Evolutionary conservation across 2,329 filamentous ascomycete species (phyloP).

Genomic region (Teratosphaeriaceae sp.): DNA sequence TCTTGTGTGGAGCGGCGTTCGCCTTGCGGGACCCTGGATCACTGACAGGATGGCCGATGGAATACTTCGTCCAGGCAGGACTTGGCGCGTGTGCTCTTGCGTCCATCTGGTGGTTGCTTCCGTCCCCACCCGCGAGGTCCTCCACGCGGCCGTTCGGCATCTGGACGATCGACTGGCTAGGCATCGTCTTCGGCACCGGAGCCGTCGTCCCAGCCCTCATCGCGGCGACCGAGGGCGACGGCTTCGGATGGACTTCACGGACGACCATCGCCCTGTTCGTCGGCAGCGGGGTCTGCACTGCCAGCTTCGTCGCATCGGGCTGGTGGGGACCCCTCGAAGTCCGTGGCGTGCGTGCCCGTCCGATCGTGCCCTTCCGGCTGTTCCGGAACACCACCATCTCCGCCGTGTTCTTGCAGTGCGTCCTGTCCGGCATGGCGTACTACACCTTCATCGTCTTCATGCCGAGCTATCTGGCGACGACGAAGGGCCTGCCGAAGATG

Average conservation of each 20-base stretch:
- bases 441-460: slow-evolving; percentile 19
- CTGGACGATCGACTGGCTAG: slow-evolving; percentile 16
- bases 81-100: slow-evolving; percentile 7
- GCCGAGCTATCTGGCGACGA: slow-evolving; percentile 14
- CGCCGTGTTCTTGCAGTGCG: slow-evolving; percentile 15
- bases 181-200: slow-evolving; percentile 12
- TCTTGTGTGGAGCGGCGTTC: slow-evolving; percentile 15
- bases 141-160: not conserved
- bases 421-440: slow-evolving; percentile 17
- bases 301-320: slow-evolving; percentile 11
- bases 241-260: slow-evolving; percentile 3
- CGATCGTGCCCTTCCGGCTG: slow-evolving; percentile 18
- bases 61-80: slow-evolving; percentile 11
- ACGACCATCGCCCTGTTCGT: slow-evolving; percentile 9
- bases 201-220: slow-evolving; percentile 10
- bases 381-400: slow-evolving; percentile 18
- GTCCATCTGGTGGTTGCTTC: slow-evolving; percentile 9
- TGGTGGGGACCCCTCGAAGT: slow-evolving; percentile 2
- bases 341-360: slow-evolving; percentile 8
- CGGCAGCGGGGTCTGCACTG: slow-evolving; percentile 6
- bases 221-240: slow-evolving; percentile 12
- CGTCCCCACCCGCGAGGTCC: slow-evolving; percentile 3
- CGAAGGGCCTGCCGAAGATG: slow-evolving; percentile 10
- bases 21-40: not conserved
- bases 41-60: slow-evolving; percentile 9